These are phyloP conservation scores for Sergeia podlipaevii DNA, from an alignment of 208 protist genomes.

Conservation along the genomic window DNA sequence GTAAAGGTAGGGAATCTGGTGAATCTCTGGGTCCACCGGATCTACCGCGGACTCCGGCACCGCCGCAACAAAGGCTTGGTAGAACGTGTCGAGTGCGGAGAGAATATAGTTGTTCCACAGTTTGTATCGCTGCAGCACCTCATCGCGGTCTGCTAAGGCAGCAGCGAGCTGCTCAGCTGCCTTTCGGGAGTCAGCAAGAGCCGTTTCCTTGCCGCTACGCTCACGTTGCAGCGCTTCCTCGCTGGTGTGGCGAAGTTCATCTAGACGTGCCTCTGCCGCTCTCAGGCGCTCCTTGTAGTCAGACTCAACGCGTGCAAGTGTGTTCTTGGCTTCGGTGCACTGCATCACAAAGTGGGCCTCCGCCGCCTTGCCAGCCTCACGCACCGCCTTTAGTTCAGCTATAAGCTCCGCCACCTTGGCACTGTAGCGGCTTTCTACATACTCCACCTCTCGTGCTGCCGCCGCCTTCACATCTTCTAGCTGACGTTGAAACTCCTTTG, in stretches of 20 bases:
- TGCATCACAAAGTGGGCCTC: conserved; percentile 55
- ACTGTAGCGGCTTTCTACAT: conserved; percentile 62
- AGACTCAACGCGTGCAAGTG: conserved; percentile 56
- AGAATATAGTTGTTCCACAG: conserved; percentile 78
- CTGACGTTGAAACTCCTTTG: conserved; percentile 53
- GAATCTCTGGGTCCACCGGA: conserved; percentile 44
- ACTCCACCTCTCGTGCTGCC: conserved; percentile 57
- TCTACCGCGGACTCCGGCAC: conserved; percentile 46
- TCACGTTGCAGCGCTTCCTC: conserved; percentile 38
- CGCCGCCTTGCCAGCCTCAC: conserved; percentile 29
- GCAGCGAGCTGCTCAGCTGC: conserved; percentile 48
- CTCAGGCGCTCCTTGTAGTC: conserved; percentile 77
- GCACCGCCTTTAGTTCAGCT: conserved; percentile 55
- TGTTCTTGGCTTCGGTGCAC: conserved; percentile 35
- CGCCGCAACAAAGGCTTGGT: conserved; percentile 34
- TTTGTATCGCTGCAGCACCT: conserved; percentile 58
- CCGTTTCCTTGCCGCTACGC: conserved; percentile 32
- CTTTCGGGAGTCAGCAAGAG: conserved; percentile 39
- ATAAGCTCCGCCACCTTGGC: conserved; percentile 50
- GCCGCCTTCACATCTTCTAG: conserved; percentile 77
- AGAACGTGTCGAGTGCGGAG: conserved; percentile 53
- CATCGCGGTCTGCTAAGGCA: conserved; percentile 43
- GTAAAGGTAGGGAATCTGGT: conserved; percentile 62
- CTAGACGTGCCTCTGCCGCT: conserved; percentile 47
- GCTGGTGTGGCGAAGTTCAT: conserved; percentile 46